Conservation (phyloP, 2,329 filamentous ascomycete genomes). For the Escovopsis sp. region DNA sequence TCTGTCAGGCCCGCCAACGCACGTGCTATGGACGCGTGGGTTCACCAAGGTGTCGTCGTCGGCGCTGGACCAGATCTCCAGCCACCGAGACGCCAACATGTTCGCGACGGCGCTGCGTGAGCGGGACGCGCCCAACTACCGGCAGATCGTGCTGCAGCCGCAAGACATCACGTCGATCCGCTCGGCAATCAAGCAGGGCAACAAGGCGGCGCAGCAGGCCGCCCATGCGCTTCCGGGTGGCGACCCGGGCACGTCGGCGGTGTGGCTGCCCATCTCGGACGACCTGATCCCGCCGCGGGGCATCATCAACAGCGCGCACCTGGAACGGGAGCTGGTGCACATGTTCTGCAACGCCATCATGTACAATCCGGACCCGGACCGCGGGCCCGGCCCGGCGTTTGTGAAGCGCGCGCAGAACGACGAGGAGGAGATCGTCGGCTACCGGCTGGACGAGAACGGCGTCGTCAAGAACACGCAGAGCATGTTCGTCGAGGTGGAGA, state of each 20-base stretch:
- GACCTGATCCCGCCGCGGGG: constrained; percentile 74
- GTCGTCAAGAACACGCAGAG: constrained; percentile 76
- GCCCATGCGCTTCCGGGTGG: constrained; percentile 45
- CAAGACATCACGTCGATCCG: constrained; percentile 68
- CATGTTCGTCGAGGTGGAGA: constrained; percentile 82
- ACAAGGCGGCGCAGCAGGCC: constrained; percentile 44
- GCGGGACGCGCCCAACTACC: constrained; percentile 61
- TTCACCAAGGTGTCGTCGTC: constrained; percentile 59
- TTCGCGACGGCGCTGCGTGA: constrained; percentile 64
- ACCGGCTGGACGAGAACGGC: constrained; percentile 64
- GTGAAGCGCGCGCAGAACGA: constrained; percentile 28
- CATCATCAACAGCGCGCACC: constrained; percentile 83
- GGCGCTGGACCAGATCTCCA: constrained; percentile 60
- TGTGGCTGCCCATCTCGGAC: constrained; percentile 53
- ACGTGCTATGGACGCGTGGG: constrained; percentile 61
- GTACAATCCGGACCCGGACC: constrained; percentile 79
- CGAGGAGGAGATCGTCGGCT: constrained; percentile 35
- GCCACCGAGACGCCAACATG: constrained; percentile 64
- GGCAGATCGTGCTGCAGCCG: constrained; percentile 55
- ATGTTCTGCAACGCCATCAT: constrained; percentile 98
- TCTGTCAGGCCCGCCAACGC: constrained; percentile 40
- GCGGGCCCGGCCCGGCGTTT: constrained; percentile 51
- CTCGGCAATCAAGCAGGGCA: constrained; percentile 58
- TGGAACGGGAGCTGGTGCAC: constrained; percentile 84
- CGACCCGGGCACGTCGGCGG: constrained; percentile 37